phyloP scores from a whole-genome alignment of 208 protist genomes.

The Trypanosoma cruzi region DNA sequence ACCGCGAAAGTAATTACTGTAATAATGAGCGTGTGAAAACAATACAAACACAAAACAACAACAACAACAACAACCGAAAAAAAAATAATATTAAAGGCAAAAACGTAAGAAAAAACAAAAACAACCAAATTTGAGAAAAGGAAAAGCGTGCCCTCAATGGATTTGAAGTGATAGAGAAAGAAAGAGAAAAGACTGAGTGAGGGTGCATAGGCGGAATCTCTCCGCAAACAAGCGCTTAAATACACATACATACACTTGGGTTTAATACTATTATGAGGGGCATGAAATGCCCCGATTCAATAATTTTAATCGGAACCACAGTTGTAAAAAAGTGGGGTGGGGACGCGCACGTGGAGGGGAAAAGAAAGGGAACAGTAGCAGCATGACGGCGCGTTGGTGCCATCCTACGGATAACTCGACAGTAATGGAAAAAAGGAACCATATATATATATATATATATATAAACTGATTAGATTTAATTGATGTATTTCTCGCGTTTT shows the following conservation, averaged over 20 bases:
- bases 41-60: background rate
- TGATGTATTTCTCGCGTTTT: background rate
- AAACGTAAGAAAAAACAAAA: background rate
- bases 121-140: background rate
- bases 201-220: background rate
- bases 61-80: background rate
- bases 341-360: background rate
- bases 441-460: constrained; percentile 5
- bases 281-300: background rate
- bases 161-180: too few species aligned
- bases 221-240: background rate
- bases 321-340: background rate
- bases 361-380: background rate
- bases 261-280: background rate
- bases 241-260: background rate
- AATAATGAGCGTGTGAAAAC: background rate
- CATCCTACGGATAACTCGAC: constrained; percentile 6
- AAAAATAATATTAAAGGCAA: background rate
- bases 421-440: background rate
- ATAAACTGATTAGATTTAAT: background rate
- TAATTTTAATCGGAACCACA: background rate
- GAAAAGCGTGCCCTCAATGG: background rate
- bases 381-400: background rate
- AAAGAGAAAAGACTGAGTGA: background rate
- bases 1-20: background rate